Percentiles rank a stretch among this genome's conserved stretches.
phyloP scores from a whole-genome alignment of 768 basidiomycete species.

The Gyrodon lividus region DNA sequence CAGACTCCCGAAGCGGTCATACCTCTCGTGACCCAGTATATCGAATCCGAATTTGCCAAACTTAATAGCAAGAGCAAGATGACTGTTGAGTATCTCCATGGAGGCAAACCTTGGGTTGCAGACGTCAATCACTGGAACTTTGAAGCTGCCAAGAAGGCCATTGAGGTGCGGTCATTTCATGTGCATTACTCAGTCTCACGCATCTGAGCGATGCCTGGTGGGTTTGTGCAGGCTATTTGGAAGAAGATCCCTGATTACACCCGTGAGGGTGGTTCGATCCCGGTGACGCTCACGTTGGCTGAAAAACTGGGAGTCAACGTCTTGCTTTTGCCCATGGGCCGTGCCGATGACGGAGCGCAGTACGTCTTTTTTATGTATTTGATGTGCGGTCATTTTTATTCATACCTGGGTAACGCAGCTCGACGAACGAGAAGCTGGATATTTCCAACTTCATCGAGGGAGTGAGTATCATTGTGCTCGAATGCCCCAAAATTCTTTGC shows the following conservation, averaged over 20 bases:
- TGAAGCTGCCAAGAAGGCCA: constrained; percentile 82
- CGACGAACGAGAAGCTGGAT: constrained; percentile 95
- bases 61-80: constrained; percentile 83
- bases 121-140: constrained; percentile 91
- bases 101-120: constrained; percentile 89
- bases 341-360: constrained; percentile 95
- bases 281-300: constrained; percentile 91
- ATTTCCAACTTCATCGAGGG: constrained; percentile 84
- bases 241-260: constrained; percentile 76
- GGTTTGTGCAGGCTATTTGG: constrained; percentile 46
- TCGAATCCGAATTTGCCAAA: constrained; percentile 80
- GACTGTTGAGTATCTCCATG: constrained; percentile 66
- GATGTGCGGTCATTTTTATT: background rate
- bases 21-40: constrained; percentile 65
- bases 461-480: constrained; percentile 41
- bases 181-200: background rate
- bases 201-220: background rate
- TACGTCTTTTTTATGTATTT: constrained; percentile 37
- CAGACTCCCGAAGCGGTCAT: constrained; percentile 77
- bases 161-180: constrained; percentile 48
- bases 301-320: constrained; percentile 86
- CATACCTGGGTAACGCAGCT: constrained; percentile 41
- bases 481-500: background rate
- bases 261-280: constrained; percentile 93
- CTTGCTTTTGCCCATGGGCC: constrained; percentile 86